Evolutionary conservation across 2,329 filamentous ascomycete species (phyloP).

Genomic region (Bipolaris zeicola): DNA sequence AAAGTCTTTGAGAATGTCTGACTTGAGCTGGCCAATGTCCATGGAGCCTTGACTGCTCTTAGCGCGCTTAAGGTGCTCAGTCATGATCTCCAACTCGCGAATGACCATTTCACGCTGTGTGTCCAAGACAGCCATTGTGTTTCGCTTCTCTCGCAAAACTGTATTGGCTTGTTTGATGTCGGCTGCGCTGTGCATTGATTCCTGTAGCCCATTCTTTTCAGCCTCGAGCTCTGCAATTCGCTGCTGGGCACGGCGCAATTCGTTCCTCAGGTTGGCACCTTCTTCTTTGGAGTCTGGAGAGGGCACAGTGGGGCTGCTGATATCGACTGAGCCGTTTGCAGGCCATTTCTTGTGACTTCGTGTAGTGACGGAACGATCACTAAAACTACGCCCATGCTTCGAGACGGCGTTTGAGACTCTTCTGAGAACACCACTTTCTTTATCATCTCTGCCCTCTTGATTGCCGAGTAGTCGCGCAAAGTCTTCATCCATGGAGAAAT

Average conservation of each 20-base stretch:
- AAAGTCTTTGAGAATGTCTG: slow-evolving; percentile 66
- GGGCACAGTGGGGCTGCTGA: slow-evolving; percentile 73
- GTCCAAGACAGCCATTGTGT: slow-evolving; percentile 92
- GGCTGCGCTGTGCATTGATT: slow-evolving; percentile 61
- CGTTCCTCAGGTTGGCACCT: slow-evolving; percentile 62
- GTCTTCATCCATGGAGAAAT: slow-evolving; percentile 95
- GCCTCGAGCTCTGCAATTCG: slow-evolving; percentile 84
- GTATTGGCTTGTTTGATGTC: slow-evolving; percentile 80
- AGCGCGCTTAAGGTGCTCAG: slow-evolving; percentile 83
- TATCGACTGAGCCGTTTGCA: slow-evolving; percentile 54
- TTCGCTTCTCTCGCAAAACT: slow-evolving; percentile 88
- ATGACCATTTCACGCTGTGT: slow-evolving; percentile 96
- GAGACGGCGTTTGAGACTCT: slow-evolving; percentile 87
- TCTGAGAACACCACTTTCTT: slow-evolving; percentile 66
- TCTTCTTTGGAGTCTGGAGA: slow-evolving; percentile 59
- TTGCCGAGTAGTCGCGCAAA: slow-evolving; percentile 85
- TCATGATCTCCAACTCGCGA: slow-evolving; percentile 85
- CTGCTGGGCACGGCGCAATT: slow-evolving; percentile 81
- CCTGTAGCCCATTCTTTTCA: slow-evolving; percentile 66
- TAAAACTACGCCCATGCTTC: slow-evolving; percentile 88
- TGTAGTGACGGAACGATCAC: slow-evolving; percentile 58
- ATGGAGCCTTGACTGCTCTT: slow-evolving; percentile 80
- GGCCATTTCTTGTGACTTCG: slow-evolving; percentile 49
- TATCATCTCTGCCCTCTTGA: slow-evolving; percentile 62
- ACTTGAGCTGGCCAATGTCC: slow-evolving; percentile 74